Evolutionary conservation across 2,329 filamentous ascomycete genomes (phyloP), one percentile per base, ranked within the genome.

Genomic region (Paraconiothyrium sp.): DNA sequence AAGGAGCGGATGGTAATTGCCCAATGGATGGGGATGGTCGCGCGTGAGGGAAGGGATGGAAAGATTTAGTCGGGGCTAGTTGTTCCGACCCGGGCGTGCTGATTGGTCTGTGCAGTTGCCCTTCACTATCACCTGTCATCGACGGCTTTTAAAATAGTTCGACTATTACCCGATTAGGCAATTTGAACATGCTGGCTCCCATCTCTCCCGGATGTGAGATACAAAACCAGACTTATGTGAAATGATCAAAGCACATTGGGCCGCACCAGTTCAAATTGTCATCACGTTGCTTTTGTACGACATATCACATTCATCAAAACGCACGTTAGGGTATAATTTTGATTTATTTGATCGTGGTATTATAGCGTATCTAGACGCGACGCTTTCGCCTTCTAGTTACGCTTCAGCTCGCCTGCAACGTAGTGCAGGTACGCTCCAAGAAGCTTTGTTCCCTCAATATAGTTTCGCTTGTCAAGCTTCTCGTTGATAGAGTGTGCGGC

Each of bases 401-500:
- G 69, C 74, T 85, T 89, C 43, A 92, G 89, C 85, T 99, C 95
- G 77, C 94, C 92, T 1, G 94, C 93, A 67, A 97, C 93, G 72
- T 97, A 97, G 82, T 98, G 94, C 76, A 99, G 83, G 79, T 99
- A 99, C 3, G 94, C 92, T 51, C 95, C 95, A 60, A 99, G 82
- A 65, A 99, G 82, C 88, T 99, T 99, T 72, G 92, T 97, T 52
- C 95, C 95, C 84, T 99, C 93, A 74, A 99, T 97, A 80, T 99
- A 99, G 83, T 99, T 99, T 76, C 88, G 89, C 86, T 92, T 93
- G 80, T 99, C 95, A 60, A 99, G 85, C 86, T 97, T 97, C 88
- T 98, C 95, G 79, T 99, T 99, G 81, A 97, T 96, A 37, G 93
- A 97, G 83, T 99, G 95, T 8, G 95, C 95, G 46, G 92, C 94